These are phyloP conservation scores for Candida sojae DNA, from an alignment of 1,139 yeast species.

Conservation along the genomic window DNA sequence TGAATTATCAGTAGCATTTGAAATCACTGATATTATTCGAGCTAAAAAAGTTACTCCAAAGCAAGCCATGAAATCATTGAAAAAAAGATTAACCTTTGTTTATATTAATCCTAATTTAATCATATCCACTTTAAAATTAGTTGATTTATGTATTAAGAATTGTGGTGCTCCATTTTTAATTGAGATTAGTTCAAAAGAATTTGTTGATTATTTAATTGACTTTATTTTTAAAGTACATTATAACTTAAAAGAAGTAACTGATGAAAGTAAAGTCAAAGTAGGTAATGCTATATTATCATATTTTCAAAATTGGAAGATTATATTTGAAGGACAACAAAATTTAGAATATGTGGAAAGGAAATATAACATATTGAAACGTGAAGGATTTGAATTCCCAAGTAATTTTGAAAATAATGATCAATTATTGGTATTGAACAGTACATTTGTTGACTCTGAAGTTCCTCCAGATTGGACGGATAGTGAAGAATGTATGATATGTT, in stretches of 20 bases:
- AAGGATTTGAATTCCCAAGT: constrained; percentile 73
- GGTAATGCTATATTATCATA: constrained; percentile 60
- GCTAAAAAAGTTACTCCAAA: constrained; percentile 81
- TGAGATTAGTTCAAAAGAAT: constrained; percentile 83
- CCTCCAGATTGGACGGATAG: constrained; percentile 99
- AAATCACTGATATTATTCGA: constrained; percentile 84
- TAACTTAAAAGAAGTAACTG: constrained; percentile 31
- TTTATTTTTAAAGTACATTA: constrained; percentile 41
- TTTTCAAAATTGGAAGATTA: constrained; percentile 75
- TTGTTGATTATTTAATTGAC: constrained; percentile 70
- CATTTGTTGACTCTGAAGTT: constrained; percentile 80
- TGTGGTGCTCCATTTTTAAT: constrained; percentile 84
- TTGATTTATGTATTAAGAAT: constrained; percentile 88
- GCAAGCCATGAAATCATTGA: constrained; percentile 81
- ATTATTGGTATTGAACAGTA: constrained; percentile 36
- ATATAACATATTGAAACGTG: constrained; percentile 58
- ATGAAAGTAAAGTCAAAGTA: constrained; percentile 56
- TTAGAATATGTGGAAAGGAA: constrained; percentile 64
- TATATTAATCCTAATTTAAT: constrained; percentile 75
- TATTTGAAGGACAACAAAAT: constrained; percentile 71
- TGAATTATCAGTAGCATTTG: constrained; percentile 78
- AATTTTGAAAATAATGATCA: constrained; percentile 25
- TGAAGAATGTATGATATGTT: constrained; percentile 94
- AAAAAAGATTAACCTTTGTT: constrained; percentile 66
- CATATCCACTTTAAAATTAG: constrained; percentile 69